These are phyloP conservation scores for Scutellaria galericulata DNA, from an alignment of 257 asterid genomes.

Conservation along the genomic window DNA sequence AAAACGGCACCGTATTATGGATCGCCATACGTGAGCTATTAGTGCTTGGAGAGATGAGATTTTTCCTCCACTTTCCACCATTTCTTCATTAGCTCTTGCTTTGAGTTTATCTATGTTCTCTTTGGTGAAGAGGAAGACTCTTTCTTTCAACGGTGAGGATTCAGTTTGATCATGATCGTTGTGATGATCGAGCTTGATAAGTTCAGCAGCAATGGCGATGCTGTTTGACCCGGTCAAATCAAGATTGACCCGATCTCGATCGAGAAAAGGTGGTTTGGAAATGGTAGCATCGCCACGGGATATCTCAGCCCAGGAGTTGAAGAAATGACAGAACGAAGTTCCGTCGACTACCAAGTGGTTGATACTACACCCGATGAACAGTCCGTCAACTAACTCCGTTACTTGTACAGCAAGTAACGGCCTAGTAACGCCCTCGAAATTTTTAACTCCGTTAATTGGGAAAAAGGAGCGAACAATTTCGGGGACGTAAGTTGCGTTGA, in stretches of 20 bases:
- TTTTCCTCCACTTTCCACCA: not conserved
- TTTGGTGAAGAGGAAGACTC: conserved; percentile 37
- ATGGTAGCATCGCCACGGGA: conserved; percentile 36
- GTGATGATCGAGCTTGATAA: not conserved
- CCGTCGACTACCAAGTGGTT: conserved; percentile 46
- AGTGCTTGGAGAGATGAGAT: conserved; percentile 58
- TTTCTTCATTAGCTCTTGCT: conserved; percentile 39
- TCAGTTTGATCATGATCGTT: not conserved
- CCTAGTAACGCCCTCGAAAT: conserved; percentile 40
- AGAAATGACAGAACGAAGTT: conserved; percentile 48
- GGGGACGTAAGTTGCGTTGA: conserved; percentile 29
- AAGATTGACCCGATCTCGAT: conserved; percentile 33
- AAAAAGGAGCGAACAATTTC: conserved; percentile 36
- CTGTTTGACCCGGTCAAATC: conserved; percentile 15
- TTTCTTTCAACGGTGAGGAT: conserved; percentile 12
- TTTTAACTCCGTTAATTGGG: conserved; percentile 41
- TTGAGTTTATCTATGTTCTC: conserved; percentile 34
- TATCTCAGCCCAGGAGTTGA: conserved; percentile 51
- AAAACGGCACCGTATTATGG: conserved; percentile 38
- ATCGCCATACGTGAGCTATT: conserved; percentile 54
- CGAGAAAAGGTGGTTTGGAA: conserved; percentile 34
- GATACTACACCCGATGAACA: conserved; percentile 47
- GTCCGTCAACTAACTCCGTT: conserved; percentile 47
- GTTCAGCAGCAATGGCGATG: conserved; percentile 19
- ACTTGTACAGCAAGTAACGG: conserved; percentile 49